Evolutionary conservation across 257 asterid genomes (phyloP), one percentile per base, ranked within the genome.

Genomic region (Salvia hispanica): DNA sequence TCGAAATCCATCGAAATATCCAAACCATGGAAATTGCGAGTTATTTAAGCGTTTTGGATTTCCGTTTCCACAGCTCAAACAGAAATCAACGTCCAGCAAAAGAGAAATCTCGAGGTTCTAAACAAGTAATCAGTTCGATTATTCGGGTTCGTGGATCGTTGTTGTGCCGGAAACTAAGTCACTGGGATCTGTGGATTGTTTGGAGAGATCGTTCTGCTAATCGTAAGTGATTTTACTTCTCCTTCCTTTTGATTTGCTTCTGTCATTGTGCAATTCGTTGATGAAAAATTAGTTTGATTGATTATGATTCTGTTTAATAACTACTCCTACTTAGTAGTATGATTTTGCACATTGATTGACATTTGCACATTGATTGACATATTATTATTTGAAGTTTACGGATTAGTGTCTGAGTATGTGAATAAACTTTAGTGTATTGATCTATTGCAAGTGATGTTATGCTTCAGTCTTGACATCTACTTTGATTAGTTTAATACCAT

Each of bases 91-190:
- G 48, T 31, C 62, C 37, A 36, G 15, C 50, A 7, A 69, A 62
- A 37, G 10, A 47, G 79, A 57, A 60, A 36, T 79, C 75, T 37
- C n/a, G 31, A 45, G 48, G 18, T 14, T 45, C 4, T 10, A n/a
- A 64, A 56, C 16, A 52, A 15, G 52, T 5, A 11, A 54, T 52
- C 11, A 3, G 46, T 18, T 47, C 34, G 25, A 45, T 25, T 31
- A 34, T 9, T 73, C 46, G 80, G 87, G 85, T 84, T 83, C 66
- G 95, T 64, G 88, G 91, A 77, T 61, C 16, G 86, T 36, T 55
- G 47, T 58, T 65, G 84, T 37, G 13, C 80, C 54, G 85, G 68
- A 36, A 66, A 36, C 70, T 74, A 7, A 61, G 66, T 64, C 63
- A 88, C 76, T 76, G 14, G 83, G 91, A 76, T 79, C 70, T 68